Percentiles rank a stretch among this genome's conserved stretches.
Conservation (phyloP, 106 monocot species). For the Allium fistulosum region DNA sequence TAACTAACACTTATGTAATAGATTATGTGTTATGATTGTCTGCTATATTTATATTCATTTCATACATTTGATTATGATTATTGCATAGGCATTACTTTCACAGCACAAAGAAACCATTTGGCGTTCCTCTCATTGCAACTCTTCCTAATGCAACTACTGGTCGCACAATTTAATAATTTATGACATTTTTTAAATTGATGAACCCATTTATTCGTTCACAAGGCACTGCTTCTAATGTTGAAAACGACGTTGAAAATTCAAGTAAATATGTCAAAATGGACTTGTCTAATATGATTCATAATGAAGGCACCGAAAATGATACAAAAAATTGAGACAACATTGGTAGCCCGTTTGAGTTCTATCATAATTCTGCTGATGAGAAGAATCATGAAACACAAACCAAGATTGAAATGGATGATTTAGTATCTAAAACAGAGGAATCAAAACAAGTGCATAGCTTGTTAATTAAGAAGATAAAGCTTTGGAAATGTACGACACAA, state of each 20-base stretch:
- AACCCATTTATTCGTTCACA: constrained; percentile 42
- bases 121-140: too few relatives aligned
- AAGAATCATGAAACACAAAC: constrained; percentile 37
- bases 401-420: constrained; percentile 33
- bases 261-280: constrained; percentile 13
- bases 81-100: too few relatives aligned
- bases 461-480: constrained; percentile 48
- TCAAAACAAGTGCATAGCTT: constrained; percentile 44
- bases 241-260: constrained; percentile 6
- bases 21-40: too few relatives aligned
- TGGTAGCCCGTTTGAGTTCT: constrained; percentile 33
- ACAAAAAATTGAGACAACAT: constrained; percentile 11
- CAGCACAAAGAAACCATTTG: too few relatives aligned
- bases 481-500: constrained; percentile 37
- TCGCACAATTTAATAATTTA: constrained; percentile 28
- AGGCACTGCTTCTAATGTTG: constrained; percentile 8
- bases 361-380: constrained; percentile 53
- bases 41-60: too few relatives aligned
- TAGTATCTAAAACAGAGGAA: constrained; percentile 6
- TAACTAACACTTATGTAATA: too few relatives aligned
- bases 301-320: constrained; percentile 11
- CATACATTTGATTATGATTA: too few relatives aligned
- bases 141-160: constrained; percentile 27
- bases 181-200: constrained; percentile 43
- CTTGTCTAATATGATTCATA: neutral